Conservation (phyloP, 2,329 filamentous ascomycete genomes). For the Calonectria crousiana region DNA sequence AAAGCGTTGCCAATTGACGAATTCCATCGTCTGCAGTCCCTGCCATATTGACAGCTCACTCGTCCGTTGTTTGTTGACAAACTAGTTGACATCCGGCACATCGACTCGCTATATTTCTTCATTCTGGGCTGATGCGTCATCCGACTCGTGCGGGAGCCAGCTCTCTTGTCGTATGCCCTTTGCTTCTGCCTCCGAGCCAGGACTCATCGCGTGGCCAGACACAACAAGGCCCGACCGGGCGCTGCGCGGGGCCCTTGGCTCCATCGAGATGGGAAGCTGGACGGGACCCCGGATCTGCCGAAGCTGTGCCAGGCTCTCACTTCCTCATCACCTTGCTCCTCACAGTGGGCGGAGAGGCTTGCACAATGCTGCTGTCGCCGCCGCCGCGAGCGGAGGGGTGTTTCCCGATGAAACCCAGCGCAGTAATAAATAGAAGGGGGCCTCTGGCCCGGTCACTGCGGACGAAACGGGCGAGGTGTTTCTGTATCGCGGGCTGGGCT, state of each 20-base stretch:
- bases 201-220: slow-evolving; percentile 39
- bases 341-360: slow-evolving; percentile 43
- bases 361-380: slow-evolving; percentile 17
- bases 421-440: slow-evolving; percentile 29
- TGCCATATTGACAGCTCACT: slow-evolving; percentile 18
- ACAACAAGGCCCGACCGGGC: slow-evolving; percentile 24
- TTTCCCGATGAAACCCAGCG: slow-evolving; percentile 33
- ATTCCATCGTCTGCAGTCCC: slow-evolving; percentile 14
- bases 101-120: slow-evolving; percentile 27
- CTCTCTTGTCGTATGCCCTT: slow-evolving; percentile 38
- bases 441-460: slow-evolving; percentile 6
- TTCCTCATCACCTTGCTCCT: slow-evolving; percentile 1
- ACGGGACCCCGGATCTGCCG: slow-evolving; percentile 23
- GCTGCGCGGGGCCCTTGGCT: slow-evolving; percentile 27
- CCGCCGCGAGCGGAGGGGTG: slow-evolving; percentile 26
- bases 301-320: slow-evolving; percentile 21
- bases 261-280: slow-evolving; percentile 36
- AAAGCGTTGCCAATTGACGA: slow-evolving; percentile 9
- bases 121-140: slow-evolving; percentile 47
- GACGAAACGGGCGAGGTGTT: slow-evolving; percentile 21
- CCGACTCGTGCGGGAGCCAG: slow-evolving; percentile 39
- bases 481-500: slow-evolving; percentile 1
- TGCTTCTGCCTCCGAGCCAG: slow-evolving; percentile 36
- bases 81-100: slow-evolving; percentile 31
- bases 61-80: slow-evolving; percentile 37